A percentile compares a stretch with the other conserved stretches of the same genome.
phyloP scores from a whole-genome alignment of 768 basidiomycete species.

The Mycena maculata region DNA sequence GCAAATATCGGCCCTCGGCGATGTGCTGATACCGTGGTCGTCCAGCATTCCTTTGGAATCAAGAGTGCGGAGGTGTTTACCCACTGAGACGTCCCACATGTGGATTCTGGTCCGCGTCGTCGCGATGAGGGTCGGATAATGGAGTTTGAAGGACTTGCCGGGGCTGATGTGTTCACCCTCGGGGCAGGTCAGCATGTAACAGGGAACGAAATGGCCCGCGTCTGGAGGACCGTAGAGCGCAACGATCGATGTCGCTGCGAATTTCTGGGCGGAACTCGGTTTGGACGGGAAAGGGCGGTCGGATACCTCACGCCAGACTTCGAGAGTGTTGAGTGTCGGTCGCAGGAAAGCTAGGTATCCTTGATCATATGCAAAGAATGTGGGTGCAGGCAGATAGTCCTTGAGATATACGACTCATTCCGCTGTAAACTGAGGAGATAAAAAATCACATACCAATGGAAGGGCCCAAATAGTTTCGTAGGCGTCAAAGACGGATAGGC shows the following conservation, averaged over 20 bases:
- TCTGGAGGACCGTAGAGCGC: not conserved
- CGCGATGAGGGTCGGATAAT: not conserved
- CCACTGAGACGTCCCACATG: conserved; percentile 16
- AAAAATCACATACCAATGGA: not conserved
- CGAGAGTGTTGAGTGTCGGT: not conserved
- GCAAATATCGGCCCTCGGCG: not conserved
- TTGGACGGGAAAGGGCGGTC: not conserved
- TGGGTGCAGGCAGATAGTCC: conserved; percentile 3
- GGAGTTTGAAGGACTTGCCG: not conserved
- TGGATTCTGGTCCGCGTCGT: not conserved
- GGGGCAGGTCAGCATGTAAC: not conserved
- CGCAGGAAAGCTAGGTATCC: conserved; percentile 1
- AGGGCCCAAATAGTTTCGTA: conserved; percentile 3
- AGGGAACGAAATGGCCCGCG: conserved; percentile 15
- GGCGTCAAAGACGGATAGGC: not conserved
- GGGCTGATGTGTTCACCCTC: not conserved
- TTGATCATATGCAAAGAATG: conserved; percentile 8
- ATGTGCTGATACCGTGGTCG: not conserved
- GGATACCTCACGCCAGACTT: conserved; percentile 8
- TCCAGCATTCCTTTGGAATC: not conserved
- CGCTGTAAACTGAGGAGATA: not conserved
- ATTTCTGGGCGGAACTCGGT: not conserved
- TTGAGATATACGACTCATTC: not conserved
- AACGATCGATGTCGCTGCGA: not conserved
- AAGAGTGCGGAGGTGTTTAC: not conserved